Conservation (phyloP, 306 rosid genomes). For the Cucumis melo region DNA sequence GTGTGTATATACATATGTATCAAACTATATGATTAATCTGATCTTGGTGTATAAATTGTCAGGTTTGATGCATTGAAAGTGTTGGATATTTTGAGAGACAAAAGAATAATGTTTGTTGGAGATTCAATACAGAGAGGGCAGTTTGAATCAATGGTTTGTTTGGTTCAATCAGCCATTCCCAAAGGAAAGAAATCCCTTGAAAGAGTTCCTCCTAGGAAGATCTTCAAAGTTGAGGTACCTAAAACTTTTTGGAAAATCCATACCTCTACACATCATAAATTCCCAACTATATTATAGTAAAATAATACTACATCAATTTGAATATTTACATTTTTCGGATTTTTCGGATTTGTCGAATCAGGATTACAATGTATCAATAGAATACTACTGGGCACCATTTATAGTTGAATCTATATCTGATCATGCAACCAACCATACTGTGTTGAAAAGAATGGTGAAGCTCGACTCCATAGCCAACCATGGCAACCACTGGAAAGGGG, state of each 20-base stretch:
- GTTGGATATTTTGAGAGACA: slow-evolving; percentile 53
- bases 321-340: too few relatives aligned
- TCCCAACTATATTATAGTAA: not conserved
- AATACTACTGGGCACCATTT: slow-evolving; percentile 92
- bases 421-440: slow-evolving; percentile 79
- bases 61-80: slow-evolving; percentile 81
- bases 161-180: slow-evolving; percentile 68
- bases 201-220: slow-evolving; percentile 74
- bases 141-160: slow-evolving; percentile 79
- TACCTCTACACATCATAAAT: not conserved
- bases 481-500: slow-evolving; percentile 76
- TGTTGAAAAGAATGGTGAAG: slow-evolving; percentile 52
- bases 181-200: slow-evolving; percentile 56
- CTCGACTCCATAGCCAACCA: slow-evolving; percentile 66
- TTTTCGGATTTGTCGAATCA: not conserved
- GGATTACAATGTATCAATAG: slow-evolving; percentile 75
- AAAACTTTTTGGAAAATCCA: not conserved
- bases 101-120: slow-evolving; percentile 80
- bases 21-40: too few relatives aligned
- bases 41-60: not conserved
- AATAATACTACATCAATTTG: too few relatives aligned
- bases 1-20: too few relatives aligned
- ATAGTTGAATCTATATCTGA: slow-evolving; percentile 82
- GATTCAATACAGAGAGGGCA: slow-evolving; percentile 85
- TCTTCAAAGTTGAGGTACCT: slow-evolving; percentile 56